Base-by-base conservation (phyloP, 805 yeast species). In the Ogataea corticis region DNA sequence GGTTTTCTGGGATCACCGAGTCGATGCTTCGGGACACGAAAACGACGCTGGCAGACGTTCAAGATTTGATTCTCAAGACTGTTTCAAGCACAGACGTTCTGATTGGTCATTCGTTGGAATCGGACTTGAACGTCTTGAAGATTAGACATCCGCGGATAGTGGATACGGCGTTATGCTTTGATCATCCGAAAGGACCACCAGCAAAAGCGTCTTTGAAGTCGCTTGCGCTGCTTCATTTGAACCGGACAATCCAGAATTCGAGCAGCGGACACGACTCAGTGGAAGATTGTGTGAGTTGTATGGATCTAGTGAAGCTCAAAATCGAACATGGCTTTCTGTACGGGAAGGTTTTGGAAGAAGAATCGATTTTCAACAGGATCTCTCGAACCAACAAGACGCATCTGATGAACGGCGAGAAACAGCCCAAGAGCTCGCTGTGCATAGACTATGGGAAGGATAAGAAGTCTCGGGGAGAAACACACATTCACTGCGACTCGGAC, bases 31-130 rank as follows among this genome's bases (percentile, higher is more conserved):
- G 62, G 13, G 74, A 70, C 36, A 92, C 85, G 2, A 80, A 83
- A 0, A 85, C 86, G 0, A 79, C 85, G 0, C 62, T 85, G 13
- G 49, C 62, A 14, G 96, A 91, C 54, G 79, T 88, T 2, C 97
- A 90, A 61, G 48, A 71, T 2, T 69, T 74, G 55, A 46, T 94
- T 5, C 41, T 77, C 2, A 51, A 59, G 2, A 54, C 76, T 1
- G 68, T 92, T 2, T 66, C 73, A n/a, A 56, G 74, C 2, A 66
- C 70, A 14, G 97, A 90, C 60, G 72, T 83, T 12, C 59, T 92
- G 17, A 77, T 92, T 42, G 98, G 99, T 1, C 99, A 92, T 62
- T 92, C 98, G 0, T 69, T 92, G 25, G 92, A 91, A 50, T 82
- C 85, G 17, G 99, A 92, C 63, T 70, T 92, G 39, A 71, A 75